Conservation (phyloP, 352 stramenopile genomes). For the Globisporangium spiculum region DNA sequence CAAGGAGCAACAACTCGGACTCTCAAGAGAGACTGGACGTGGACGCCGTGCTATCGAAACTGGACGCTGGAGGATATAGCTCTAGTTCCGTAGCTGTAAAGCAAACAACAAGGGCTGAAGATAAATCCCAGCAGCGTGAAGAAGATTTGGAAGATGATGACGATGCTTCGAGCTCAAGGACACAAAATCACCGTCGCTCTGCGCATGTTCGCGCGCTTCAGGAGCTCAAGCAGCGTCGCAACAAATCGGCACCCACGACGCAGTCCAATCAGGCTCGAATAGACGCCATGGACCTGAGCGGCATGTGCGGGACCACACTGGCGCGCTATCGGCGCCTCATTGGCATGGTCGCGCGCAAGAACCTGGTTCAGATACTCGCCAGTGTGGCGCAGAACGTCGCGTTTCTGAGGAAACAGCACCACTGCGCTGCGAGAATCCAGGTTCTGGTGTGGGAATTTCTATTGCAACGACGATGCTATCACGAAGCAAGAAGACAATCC, state of each 20-base stretch:
- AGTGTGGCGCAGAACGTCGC: not conserved
- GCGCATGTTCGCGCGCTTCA: constrained; percentile 2
- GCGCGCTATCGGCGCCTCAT: constrained; percentile 2
- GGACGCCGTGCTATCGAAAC: not conserved
- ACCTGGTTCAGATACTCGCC: not conserved
- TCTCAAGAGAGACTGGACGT: not conserved
- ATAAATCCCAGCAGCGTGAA: not conserved
- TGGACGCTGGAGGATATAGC: not conserved
- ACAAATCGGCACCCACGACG: not conserved
- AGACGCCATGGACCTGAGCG: not conserved
- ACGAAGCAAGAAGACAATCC: no score
- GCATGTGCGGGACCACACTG: constrained; percentile 3
- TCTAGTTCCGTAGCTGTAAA: not conserved
- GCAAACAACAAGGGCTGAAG: not conserved
- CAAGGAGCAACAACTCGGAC: not conserved
- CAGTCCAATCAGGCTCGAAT: not conserved
- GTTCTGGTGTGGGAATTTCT: not conserved
- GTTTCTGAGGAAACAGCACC: not conserved
- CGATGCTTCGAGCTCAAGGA: not conserved
- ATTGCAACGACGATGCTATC: not conserved
- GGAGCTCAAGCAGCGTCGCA: not conserved
- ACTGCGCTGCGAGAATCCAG: not conserved
- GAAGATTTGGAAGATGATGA: not conserved
- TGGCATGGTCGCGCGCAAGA: not conserved
- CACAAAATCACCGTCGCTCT: not conserved